Evolutionary conservation across 305 asterid genomes (phyloP).

Genomic region (Striga hermonthica): DNA sequence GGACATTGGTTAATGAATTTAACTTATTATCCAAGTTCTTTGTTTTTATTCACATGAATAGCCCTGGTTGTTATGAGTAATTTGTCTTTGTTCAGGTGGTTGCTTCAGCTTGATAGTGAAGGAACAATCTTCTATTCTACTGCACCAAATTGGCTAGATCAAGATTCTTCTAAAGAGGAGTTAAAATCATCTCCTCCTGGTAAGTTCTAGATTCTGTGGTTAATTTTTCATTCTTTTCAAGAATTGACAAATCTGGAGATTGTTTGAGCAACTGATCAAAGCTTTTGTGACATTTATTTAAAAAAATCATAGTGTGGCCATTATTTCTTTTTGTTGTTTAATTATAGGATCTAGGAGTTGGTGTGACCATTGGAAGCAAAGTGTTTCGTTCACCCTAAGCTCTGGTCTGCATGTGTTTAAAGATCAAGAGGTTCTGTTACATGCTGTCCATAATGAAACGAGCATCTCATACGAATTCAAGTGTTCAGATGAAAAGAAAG

Average conservation of each 20-base stretch:
- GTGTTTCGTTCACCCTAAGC: conserved; percentile 73
- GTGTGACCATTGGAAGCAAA: conserved; percentile 99
- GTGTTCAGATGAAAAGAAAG: conserved; percentile 36
- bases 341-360: conserved; percentile 55
- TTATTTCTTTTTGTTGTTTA: too few relatives aligned
- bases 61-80: conserved; percentile 26
- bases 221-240: conserved; percentile 18
- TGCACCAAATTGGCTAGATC: conserved; percentile 64
- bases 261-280: conserved; percentile 6
- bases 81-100: conserved; percentile 66
- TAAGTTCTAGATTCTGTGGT: conserved; percentile 32
- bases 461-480: conserved; percentile 57
- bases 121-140: conserved; percentile 83
- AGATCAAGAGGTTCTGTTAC: conserved; percentile 56
- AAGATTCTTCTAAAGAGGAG: conserved; percentile 32
- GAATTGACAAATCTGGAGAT: conserved; percentile 1
- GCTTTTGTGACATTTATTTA: background rate
- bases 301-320: too few relatives aligned
- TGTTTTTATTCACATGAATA: conserved; percentile 1
- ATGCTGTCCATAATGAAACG: conserved; percentile 62
- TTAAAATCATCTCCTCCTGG: conserved; percentile 41
- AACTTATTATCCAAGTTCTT: conserved; percentile 27
- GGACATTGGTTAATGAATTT: conserved; percentile 30
- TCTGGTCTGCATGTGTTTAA: conserved; percentile 51
- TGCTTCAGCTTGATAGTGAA: conserved; percentile 87